Evolutionary conservation across 1,284 basidiomycete genomes (phyloP), one percentile per base, ranked within the genome.

Genomic region (Fistulinella cinereoalba): DNA sequence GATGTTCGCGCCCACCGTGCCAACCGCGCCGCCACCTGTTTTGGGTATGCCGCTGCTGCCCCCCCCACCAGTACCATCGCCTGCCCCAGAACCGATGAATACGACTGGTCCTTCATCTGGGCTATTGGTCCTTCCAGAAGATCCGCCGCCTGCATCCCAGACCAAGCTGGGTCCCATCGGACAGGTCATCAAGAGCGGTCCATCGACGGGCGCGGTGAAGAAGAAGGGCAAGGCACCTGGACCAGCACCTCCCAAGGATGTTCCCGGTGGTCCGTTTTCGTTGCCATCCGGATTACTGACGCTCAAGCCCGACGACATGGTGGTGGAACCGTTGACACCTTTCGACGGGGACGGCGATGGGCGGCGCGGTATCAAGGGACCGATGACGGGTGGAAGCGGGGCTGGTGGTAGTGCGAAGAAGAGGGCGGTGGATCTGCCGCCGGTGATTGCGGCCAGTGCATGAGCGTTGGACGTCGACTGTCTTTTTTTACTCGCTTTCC

Each of bases 81-180:
- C 38, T 7, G 37, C 41, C 12, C 25, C 32, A 15, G 50, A 31
- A 28, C 22, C 37, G 1, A 22, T 16, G 31, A 40, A 40, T 6
- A 15, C 24, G 10, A 12, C 13, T 16, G 53, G 32, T 3, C 8
- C 53, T n/a, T 23, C 25, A 5, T n/a, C 38, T 8, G 37, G 24
- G 3, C n/a, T 49, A 15, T 12, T 49, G 4, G 44, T 47, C 1
- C 48, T 63, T 4, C 72, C 76, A 12, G 88, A 91, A 69, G 88
- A 91, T 55, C 36, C 64, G 1, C 81, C 83, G 0, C 67, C 69
- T 29, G 57, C 75, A 4, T 62, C 70, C 2, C 84, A 85, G 51
- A 69, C 75, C 37, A 89, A 85, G 71, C 78, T 89, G 56, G 86
- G 86, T 0, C 86, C 88, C 0, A 67, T 88, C 8, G 88, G 88